Evolutionary conservation across 2,329 filamentous ascomycete genomes (phyloP), one percentile per base, ranked within the genome.

Genomic region (Beauveria bassiana): DNA sequence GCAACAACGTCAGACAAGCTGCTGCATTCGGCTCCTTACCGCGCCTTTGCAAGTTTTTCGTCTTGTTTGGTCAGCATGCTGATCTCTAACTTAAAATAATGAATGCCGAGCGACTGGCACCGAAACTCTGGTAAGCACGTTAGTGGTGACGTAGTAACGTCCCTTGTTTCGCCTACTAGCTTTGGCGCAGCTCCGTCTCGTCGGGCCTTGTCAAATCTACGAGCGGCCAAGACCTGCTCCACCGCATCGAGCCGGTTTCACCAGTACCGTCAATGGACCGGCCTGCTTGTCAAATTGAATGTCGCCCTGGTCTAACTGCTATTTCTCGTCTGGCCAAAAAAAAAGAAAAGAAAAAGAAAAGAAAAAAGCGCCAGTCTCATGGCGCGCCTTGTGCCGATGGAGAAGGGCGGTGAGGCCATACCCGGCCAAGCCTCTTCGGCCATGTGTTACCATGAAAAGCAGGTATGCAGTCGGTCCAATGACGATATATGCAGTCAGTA

Each of bases 201-300:
- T 59, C 57, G 26, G 47, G 52, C 52, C 57, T 51, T 59, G 57
- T 51, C 57, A 59, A 47, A 59, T 59, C 57, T 50, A 31, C 45
- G 43, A 22, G 55, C 45, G 20, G 22, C 24, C 24, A 31, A 42
- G 18, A 43, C 45, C 46, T 8, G 22, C 47, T n/a, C 57, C 47
- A 52, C 57, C 12, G 26, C 57, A 38, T 18, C 14, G 20, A 22
- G 34, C 16, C 22, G 16, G 34, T 38, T 38, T 38, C 34, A 38
- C 34, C 34, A 38, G 16, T 38, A 16, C 14, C 34, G 34, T 38
- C 12, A 38, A 38, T 38, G 34, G 34, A 38, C 5, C 14, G 12
- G 10, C 10, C 10, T 34, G 31, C 31, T 34, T 34, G 31, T 16
- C 34, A 16, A 38, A 38, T 43, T 26, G 38, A 34, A 20, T 55